Base-by-base conservation (phyloP, 1,284 basidiomycete genomes). In the Trametes pubescens region DNA sequence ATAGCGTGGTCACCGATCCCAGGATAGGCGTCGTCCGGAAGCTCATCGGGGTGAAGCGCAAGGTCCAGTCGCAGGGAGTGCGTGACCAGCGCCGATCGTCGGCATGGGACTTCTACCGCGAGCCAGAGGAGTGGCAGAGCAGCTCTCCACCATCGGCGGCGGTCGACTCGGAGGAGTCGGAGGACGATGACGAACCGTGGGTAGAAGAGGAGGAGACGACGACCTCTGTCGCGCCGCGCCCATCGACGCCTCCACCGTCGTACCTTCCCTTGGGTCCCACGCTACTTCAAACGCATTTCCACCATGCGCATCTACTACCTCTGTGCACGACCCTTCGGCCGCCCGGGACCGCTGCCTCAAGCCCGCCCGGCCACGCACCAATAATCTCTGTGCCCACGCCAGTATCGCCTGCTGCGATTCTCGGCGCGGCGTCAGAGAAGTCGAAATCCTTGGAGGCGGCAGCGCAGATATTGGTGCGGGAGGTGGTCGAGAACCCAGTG, bases 211-310 rank as follows among this genome's bases (percentile, higher is more conserved):
- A 80, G 0, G 74, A 72, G 16, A 65, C 56, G 14, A 71, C 75
- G 47, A 29, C 47, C 44, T 76, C 79, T 11, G 67, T 78, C 21
- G 84, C 86, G n/a, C 64, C 64, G n/a, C 81, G 88, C 14, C 83
- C 89, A 2, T 81, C 82, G 7, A 92, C 91, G 0, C 91, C 91
- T 0, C 82, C 84, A 40, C 89, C 91, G 0, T 73, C 83, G 0
- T 91, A 92, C 73, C 78, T 92, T 0, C 91, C 91, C 3, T 77
- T 84, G 7, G 90, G 91, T 2, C 87, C 89, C 11, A 79, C 83
- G 0, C 79, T 93, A 16, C 74, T 93, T 3, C 82, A 85, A 57
- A 86, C 87, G 8, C 81, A 86, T 21, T 92, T 93, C 72, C 80
- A 86, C 29, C 89, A 92, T 73, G 71, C 78, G 0, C 78, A 81